phyloP scores from a whole-genome alignment of 2,329 filamentous ascomycete genomes.

The Cercospora nicotianae region DNA sequence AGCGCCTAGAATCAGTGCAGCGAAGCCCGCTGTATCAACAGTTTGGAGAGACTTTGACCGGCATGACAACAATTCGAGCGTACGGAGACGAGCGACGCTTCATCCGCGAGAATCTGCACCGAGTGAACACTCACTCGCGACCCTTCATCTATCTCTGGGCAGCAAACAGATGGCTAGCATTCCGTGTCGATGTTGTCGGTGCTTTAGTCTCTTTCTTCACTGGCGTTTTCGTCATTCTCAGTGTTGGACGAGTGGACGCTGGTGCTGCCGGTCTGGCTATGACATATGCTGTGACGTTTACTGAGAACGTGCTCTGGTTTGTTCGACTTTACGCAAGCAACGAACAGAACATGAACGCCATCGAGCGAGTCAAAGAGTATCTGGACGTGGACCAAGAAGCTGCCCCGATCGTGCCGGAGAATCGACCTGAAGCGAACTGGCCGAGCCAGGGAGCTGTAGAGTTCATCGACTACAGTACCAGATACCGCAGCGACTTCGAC shows the following conservation, averaged over 20 bases:
- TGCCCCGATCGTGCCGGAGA: conserved; percentile 71
- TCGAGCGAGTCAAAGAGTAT: conserved; percentile 96
- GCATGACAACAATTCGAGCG: conserved; percentile 94
- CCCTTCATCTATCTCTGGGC: conserved; percentile 97
- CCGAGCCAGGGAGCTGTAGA: conserved; percentile 81
- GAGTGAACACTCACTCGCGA: conserved; percentile 86
- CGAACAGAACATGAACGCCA: conserved; percentile 99
- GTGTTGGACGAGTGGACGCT: conserved; percentile 78
- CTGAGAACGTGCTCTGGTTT: conserved; percentile 94
- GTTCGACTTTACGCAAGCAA: conserved; percentile 91
- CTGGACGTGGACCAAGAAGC: conserved; percentile 95
- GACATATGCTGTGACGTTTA: conserved; percentile 95
- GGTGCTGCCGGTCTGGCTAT: conserved; percentile 91
- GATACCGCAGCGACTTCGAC: conserved; percentile 84
- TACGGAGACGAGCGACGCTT: conserved; percentile 94
- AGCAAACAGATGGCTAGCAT: conserved; percentile 92
- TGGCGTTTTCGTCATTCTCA: conserved; percentile 84
- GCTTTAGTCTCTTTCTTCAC: conserved; percentile 92
- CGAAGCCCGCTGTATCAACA: conserved; percentile 95
- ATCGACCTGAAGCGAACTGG: conserved; percentile 77
- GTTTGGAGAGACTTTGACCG: conserved; percentile 91
- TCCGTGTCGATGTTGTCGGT: conserved; percentile 86
- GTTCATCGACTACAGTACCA: conserved; percentile 84
- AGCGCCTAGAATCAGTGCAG: conserved; percentile 90
- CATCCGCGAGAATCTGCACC: conserved; percentile 82